A percentile compares a stretch with the other conserved stretches of the same genome.
These are phyloP conservation scores for Ceratocystis colombiana DNA, from an alignment of 2,329 filamentous ascomycete species.

Conservation along the genomic window DNA sequence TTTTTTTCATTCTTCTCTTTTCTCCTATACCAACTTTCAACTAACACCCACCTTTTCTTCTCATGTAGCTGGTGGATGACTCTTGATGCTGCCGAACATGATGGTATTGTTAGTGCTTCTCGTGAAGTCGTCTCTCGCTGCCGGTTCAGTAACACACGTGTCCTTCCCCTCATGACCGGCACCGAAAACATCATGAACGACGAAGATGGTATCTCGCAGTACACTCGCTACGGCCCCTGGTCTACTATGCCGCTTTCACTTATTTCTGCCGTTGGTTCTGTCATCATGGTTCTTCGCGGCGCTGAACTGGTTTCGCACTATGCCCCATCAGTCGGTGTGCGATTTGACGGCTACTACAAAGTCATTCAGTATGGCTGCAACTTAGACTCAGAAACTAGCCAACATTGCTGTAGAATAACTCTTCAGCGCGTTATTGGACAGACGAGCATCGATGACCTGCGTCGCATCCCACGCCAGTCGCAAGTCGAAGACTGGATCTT, in stretches of 20 bases:
- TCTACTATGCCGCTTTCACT: constrained; percentile 42
- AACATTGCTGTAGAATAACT: constrained; percentile 38
- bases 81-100: constrained; percentile 45
- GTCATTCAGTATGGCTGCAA: constrained; percentile 41
- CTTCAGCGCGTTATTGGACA: constrained; percentile 40
- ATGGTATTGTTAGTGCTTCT: constrained; percentile 43
- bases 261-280: constrained; percentile 41
- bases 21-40: not conserved
- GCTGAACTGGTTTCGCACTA: constrained; percentile 41
- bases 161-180: constrained; percentile 44
- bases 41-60: constrained; percentile 13
- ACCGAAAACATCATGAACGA: constrained; percentile 37
- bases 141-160: constrained; percentile 36
- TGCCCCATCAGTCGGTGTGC: constrained; percentile 43
- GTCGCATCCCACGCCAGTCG: constrained; percentile 42
- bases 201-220: constrained; percentile 33
- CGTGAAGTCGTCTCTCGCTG: constrained; percentile 40
- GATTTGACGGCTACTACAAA: constrained; percentile 50
- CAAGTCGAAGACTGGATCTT: constrained; percentile 48
- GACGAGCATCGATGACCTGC: constrained; percentile 36
- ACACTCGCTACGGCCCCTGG: constrained; percentile 38
- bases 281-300: constrained; percentile 45
- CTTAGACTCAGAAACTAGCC: constrained; percentile 34
- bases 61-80: constrained; percentile 47
- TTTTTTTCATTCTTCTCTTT: not conserved